Percentiles rank a stretch among this genome's conserved stretches.
Evolutionary conservation across 1,284 basidiomycete genomes (phyloP).

Genomic region (Papiliotrema fonsecae): DNA sequence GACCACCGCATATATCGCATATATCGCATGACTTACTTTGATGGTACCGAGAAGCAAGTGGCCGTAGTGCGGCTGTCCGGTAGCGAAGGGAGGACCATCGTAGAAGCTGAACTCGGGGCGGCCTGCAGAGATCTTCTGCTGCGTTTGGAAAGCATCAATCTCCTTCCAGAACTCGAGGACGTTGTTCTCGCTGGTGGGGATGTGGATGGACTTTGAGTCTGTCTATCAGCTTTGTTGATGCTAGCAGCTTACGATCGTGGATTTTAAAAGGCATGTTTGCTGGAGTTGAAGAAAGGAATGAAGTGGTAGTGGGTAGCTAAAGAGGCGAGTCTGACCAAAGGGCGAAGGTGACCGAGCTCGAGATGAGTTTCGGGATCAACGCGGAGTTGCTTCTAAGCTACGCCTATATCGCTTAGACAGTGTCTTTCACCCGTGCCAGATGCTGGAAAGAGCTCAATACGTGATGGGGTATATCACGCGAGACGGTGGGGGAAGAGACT

Average conservation of each 20-base stretch:
- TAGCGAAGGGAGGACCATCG: conserved; percentile 97
- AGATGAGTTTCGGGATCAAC: too few species aligned
- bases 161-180: conserved; percentile 90
- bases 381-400: too few species aligned
- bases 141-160: conserved; percentile 96
- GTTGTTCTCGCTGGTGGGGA: conserved; percentile 87
- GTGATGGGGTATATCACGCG: too few species aligned
- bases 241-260: conserved; percentile 61
- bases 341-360: too few species aligned
- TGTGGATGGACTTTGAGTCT: conserved; percentile 63
- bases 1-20: too few species aligned
- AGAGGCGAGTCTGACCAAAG: too few species aligned
- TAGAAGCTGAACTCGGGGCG: conserved; percentile 88
- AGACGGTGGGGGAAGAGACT: background rate
- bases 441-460: too few species aligned
- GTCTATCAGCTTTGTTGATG: background rate
- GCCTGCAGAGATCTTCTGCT: conserved; percentile 84
- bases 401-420: too few species aligned
- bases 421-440: too few species aligned
- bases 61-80: conserved; percentile 94
- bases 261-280: conserved; percentile 60
- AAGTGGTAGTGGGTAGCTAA: background rate
- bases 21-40: conserved; percentile 59
- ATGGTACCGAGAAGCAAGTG: conserved; percentile 79
- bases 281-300: background rate